Evolutionary conservation across 1,284 basidiomycete genomes (phyloP).

Genomic region (Limonomyces culmigenus): DNA sequence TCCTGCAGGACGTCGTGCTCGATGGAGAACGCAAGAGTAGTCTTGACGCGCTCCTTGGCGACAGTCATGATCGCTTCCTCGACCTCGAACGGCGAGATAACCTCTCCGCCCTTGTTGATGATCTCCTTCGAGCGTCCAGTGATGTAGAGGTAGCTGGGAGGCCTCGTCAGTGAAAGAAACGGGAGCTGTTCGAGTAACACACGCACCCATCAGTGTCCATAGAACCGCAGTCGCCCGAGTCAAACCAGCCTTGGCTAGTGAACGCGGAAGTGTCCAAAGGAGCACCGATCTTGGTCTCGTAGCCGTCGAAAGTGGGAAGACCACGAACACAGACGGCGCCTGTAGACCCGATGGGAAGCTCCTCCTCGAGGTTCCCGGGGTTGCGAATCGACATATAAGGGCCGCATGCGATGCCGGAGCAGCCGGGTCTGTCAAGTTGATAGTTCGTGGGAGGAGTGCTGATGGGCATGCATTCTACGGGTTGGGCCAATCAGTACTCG

Average conservation of each 20-base stretch:
- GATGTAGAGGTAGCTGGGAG: conserved; percentile 38
- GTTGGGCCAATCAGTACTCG: too few species aligned
- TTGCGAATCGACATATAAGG: conserved; percentile 28
- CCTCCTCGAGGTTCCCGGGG: conserved; percentile 19
- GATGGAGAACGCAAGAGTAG: conserved; percentile 22
- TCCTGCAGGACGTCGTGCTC: conserved; percentile 28
- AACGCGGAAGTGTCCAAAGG: conserved; percentile 26
- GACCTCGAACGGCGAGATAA: conserved; percentile 48
- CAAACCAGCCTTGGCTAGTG: conserved; percentile 30
- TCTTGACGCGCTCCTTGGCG: conserved; percentile 23
- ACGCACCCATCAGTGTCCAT: conserved; percentile 43
- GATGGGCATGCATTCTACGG: conserved; percentile 30
- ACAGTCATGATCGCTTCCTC: conserved; percentile 27
- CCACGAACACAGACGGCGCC: conserved; percentile 28
- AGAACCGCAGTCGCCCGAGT: conserved; percentile 49
- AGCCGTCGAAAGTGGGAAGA: conserved; percentile 26
- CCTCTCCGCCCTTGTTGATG: conserved; percentile 49
- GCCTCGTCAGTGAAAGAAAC: too few species aligned
- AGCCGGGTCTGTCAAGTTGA: conserved; percentile 25
- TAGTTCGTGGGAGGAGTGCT: conserved; percentile 25
- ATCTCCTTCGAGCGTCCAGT: conserved; percentile 45
- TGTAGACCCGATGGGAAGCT: conserved; percentile 16
- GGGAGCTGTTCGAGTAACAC: too few species aligned
- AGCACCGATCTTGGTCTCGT: conserved; percentile 21
- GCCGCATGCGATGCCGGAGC: conserved; percentile 28